Evolutionary conservation across 2,329 filamentous ascomycete genomes (phyloP).

Genomic region (Epichloe sylvatica): DNA sequence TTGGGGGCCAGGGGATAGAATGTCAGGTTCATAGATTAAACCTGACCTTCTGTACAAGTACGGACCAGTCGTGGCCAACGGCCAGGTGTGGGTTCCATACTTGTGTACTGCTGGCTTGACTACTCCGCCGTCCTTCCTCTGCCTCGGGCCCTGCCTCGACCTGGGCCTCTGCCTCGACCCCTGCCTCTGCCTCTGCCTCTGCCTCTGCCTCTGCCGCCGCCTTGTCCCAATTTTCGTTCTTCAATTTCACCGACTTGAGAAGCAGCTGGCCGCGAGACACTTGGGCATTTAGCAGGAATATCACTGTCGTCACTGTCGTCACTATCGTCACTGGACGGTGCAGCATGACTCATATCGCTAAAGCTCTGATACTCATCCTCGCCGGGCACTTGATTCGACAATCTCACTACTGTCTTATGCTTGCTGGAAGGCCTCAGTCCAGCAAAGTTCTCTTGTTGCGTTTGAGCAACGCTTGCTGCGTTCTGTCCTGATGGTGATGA

Average conservation of each 20-base stretch:
- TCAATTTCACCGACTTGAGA: background rate
- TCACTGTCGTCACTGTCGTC: conserved; percentile 7
- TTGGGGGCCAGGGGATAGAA: no score
- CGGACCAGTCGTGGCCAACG: background rate
- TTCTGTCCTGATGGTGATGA: background rate
- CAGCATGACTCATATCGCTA: background rate
- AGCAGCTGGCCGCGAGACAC: background rate
- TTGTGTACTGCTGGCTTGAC: background rate
- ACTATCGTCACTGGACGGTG: conserved; percentile 6
- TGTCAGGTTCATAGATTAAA: no score
- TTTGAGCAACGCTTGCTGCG: background rate
- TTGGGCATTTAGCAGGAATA: conserved; percentile 8
- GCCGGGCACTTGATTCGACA: conserved; percentile 5
- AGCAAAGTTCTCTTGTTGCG: background rate
- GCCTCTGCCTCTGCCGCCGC: conserved; percentile 2
- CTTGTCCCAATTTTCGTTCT: background rate
- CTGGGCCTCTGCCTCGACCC: conserved; percentile 8
- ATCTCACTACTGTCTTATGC: conserved; percentile 7
- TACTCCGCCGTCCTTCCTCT: background rate
- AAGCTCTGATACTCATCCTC: conserved; percentile 2
- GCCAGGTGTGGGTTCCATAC: background rate
- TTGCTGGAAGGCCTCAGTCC: background rate
- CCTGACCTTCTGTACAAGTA: background rate
- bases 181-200: conserved; percentile 1
- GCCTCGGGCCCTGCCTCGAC: background rate